A percentile compares a stretch with the other conserved stretches of the same genome.
These are phyloP conservation scores for Parascedosporium putredinis DNA, from an alignment of 2,329 filamentous ascomycete genomes.

Conservation along the genomic window DNA sequence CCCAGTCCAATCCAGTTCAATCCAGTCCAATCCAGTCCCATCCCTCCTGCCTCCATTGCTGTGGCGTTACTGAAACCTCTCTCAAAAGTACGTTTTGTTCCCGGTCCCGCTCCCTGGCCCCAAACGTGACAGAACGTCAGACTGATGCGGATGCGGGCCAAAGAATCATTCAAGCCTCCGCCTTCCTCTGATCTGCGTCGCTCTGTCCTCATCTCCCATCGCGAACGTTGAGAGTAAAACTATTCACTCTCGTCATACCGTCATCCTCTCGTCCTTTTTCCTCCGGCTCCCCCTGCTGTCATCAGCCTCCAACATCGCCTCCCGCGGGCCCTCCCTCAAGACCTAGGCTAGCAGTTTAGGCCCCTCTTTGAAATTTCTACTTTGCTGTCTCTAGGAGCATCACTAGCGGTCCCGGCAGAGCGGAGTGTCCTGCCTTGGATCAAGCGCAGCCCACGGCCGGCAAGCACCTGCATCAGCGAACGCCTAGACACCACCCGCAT, in stretches of 20 bases:
- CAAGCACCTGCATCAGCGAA: background rate
- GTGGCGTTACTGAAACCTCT: background rate
- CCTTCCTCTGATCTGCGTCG: background rate
- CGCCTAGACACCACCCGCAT: background rate
- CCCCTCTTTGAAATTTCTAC: background rate
- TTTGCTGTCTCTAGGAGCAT: background rate
- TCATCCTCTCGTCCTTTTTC: background rate
- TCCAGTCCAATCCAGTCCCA: no score
- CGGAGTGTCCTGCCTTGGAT: background rate
- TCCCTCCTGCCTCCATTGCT: no score
- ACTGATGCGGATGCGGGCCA: constrained; percentile 3
- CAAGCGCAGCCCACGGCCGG: background rate
- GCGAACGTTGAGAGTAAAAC: background rate
- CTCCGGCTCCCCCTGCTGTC: no score
- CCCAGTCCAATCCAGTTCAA: no score
- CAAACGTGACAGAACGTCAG: constrained; percentile 2
- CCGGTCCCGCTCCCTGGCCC: background rate
- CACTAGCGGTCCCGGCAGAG: background rate
- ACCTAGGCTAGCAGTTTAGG: background rate
- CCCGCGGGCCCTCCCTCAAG: background rate
- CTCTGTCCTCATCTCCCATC: background rate
- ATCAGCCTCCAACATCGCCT: background rate
- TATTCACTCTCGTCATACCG: background rate
- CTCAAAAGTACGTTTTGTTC: background rate
- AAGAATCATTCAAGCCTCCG: background rate